phyloP scores from a whole-genome alignment of 257 asterid species.

The Capsicum rhomboideum region DNA sequence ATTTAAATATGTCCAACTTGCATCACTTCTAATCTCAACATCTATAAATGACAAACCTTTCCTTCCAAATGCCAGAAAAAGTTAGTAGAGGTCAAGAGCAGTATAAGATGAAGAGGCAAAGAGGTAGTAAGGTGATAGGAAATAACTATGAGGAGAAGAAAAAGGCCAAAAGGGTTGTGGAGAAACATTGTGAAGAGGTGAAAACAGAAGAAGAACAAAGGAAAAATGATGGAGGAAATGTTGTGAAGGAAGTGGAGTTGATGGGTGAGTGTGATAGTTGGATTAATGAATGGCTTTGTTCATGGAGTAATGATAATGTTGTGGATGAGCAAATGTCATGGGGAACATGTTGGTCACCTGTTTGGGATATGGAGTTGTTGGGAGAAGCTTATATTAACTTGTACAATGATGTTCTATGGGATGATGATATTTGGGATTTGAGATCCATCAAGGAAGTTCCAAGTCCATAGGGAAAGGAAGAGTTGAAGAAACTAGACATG shows the following conservation, averaged over 20 bases:
- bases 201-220: neutral
- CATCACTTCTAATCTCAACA: neutral
- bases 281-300: conserved; percentile 19
- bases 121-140: neutral
- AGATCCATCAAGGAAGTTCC: conserved; percentile 14
- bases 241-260: neutral
- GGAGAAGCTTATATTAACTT: conserved; percentile 25
- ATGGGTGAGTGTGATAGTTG: neutral
- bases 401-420: conserved; percentile 44
- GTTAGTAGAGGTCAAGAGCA: neutral
- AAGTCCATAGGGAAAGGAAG: neutral
- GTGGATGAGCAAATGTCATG: conserved; percentile 47
- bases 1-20: neutral
- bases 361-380: conserved; percentile 41
- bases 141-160: neutral
- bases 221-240: conserved; percentile 1
- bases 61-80: neutral
- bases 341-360: conserved; percentile 49
- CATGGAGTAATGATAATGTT: conserved; percentile 13
- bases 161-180: neutral
- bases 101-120: conserved; percentile 20
- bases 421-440: conserved; percentile 50
- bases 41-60: neutral
- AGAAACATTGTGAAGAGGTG: neutral
- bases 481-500: neutral